Evolutionary conservation across 768 basidiomycete genomes (phyloP).

Genomic region (Boletus sp.): DNA sequence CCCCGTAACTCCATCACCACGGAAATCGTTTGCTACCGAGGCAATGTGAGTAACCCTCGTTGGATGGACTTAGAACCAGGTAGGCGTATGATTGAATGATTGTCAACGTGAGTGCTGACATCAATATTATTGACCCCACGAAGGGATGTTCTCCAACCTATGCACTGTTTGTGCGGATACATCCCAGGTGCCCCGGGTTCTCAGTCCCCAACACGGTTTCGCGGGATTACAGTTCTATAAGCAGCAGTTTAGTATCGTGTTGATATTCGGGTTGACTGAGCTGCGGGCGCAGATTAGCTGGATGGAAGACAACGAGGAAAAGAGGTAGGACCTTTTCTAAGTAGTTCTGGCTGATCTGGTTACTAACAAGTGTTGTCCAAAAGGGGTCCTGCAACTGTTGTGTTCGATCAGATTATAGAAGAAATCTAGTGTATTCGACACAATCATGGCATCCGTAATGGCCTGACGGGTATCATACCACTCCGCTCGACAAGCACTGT

Average conservation of each 20-base stretch:
- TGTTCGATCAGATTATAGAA: conserved; percentile 31
- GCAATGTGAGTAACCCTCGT: conserved; percentile 20
- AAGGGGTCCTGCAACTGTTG: conserved; percentile 30
- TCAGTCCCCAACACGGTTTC: conserved; percentile 29
- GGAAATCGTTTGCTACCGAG: conserved; percentile 30
- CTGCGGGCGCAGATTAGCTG: conserved; percentile 44
- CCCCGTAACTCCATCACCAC: conserved; percentile 28
- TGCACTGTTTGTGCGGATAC: conserved; percentile 24
- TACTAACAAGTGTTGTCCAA: background rate
- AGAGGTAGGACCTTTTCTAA: conserved; percentile 10
- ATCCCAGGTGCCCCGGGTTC: conserved; percentile 25
- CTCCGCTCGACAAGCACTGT: no score
- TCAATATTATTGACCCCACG: background rate
- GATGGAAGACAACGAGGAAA: conserved; percentile 34
- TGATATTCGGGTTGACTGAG: conserved; percentile 44
- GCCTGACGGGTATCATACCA: no score
- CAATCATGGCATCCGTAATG: background rate
- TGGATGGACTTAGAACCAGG: conserved; percentile 32
- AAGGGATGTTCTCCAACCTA: conserved; percentile 27
- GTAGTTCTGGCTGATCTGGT: background rate
- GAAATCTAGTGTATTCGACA: conserved; percentile 10
- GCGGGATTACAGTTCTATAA: conserved; percentile 28
- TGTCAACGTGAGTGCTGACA: background rate
- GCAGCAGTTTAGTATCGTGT: conserved; percentile 37
- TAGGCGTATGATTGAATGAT: background rate